Evolutionary conservation across 345 rosid genomes (phyloP), one percentile per base, ranked within the genome.

Genomic region (Orychophragmus violaceus): DNA sequence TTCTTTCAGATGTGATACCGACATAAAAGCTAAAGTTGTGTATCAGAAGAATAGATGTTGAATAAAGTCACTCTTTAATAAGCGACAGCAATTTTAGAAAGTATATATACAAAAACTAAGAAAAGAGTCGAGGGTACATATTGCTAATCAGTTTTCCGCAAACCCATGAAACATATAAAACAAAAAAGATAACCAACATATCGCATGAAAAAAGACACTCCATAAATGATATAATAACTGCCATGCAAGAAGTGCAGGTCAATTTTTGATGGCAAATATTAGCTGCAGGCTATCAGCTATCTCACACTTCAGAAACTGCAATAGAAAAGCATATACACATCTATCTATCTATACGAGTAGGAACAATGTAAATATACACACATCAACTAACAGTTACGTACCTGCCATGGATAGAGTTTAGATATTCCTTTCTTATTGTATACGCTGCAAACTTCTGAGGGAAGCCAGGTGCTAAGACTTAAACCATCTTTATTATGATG

Each of bases 321-420:
- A 37, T n/a, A 50, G 49, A 27, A 5, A 59, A 59, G 53, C 39
- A 69, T 16, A 62, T 42, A 19, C 29, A 59, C 63, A 18, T 53
- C n/a, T 46, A 71, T 6, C 14, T 16, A 56, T 48, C 25, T 16
- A 35, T 51, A 23, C 16, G 51, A 71, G 64, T 69, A 55, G 30
- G 57, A 24, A 62, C 63, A 42, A 23, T 4, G 23, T 30, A 52
- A 32, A 54, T 13, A 46, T 21, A 39, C 21, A 22, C 24, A 45
- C 37, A 68, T 60, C 22, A 68, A 51, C 56, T 16, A 61, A 52
- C 10, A 68, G 6, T 49, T 54, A 63, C 16, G 32, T 82, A 93
- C 98, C 98, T 93, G 97, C 98, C 98, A 93, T 45, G 87, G 83
- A 78, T 93, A 88, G 28, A 93, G 79, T 81, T 86, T 83, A 49